phyloP scores from a whole-genome alignment of 768 basidiomycete species.

The Cyclocybe cylindracea region DNA sequence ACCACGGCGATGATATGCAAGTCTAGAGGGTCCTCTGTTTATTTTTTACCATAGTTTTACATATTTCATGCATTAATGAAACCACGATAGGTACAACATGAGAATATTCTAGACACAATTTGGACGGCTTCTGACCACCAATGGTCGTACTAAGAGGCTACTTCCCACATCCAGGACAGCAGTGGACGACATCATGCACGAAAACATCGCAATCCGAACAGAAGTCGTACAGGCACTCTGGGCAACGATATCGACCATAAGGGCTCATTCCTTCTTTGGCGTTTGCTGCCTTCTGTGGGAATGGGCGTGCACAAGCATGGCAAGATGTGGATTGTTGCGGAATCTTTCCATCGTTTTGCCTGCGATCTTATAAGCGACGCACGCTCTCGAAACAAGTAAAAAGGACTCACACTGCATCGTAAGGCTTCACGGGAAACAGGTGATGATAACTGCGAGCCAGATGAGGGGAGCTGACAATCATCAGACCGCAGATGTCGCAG shows the following conservation, averaged over 20 bases:
- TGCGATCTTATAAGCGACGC: constrained; percentile 3
- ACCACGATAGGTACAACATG: no score
- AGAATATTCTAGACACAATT: no score
- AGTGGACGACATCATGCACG: constrained; percentile 93
- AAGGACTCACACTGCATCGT: constrained; percentile 71
- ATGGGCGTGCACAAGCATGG: constrained; percentile 77
- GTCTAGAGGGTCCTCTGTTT: not conserved
- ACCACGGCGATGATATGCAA: not conserved
- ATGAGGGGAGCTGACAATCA: constrained; percentile 98
- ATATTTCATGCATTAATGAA: no score
- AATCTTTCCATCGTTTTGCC: constrained; percentile 41
- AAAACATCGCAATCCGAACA: constrained; percentile 97
- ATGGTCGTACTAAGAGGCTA: constrained; percentile 16
- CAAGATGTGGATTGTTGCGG: constrained; percentile 47
- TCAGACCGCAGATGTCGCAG: constrained; percentile 94
- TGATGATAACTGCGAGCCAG: constrained; percentile 95
- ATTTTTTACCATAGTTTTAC: not conserved
- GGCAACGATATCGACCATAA: constrained; percentile 86
- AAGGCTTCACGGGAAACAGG: constrained; percentile 91
- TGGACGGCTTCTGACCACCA: not conserved
- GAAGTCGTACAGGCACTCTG: constrained; percentile 83
- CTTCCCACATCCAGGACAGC: constrained; percentile 85
- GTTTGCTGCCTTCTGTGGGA: constrained; percentile 48
- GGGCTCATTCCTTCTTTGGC: constrained; percentile 75
- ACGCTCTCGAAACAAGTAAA: not conserved